A percentile compares a stretch with the other conserved stretches of the same genome.
These are phyloP conservation scores for Zymoseptoria brevis DNA, from an alignment of 2,329 filamentous ascomycete species.

Conservation along the genomic window DNA sequence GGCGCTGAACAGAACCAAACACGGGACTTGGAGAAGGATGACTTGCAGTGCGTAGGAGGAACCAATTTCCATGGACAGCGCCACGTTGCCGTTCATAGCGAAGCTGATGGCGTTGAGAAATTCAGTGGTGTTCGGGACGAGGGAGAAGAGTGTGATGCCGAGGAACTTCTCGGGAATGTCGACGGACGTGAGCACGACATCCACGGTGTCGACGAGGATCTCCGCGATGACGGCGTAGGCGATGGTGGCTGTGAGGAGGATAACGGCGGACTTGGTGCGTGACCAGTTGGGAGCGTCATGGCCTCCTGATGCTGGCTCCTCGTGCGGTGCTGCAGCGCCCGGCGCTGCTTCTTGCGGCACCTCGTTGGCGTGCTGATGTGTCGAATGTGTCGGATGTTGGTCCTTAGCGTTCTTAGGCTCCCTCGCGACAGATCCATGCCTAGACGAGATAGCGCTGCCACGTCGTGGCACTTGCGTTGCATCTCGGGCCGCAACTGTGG, in stretches of 20 bases:
- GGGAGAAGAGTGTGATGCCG: constrained; percentile 89
- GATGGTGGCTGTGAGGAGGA: constrained; percentile 79
- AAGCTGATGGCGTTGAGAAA: constrained; percentile 99
- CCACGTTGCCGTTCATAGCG: constrained; percentile 99
- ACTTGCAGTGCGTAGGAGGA: constrained; percentile 96
- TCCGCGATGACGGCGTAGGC: constrained; percentile 96
- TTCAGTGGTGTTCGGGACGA: constrained; percentile 97
- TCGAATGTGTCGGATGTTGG: neutral
- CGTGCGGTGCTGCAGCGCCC: constrained; percentile 27
- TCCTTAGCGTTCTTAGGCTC: constrained; percentile 9
- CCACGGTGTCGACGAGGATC: constrained; percentile 92
- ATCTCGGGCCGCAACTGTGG: constrained; percentile 77
- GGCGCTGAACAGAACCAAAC: constrained; percentile 84
- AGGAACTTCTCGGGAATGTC: constrained; percentile 96
- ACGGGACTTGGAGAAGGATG: constrained; percentile 87
- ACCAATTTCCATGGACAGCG: constrained; percentile 96
- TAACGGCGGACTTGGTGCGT: constrained; percentile 78
- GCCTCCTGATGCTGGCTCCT: constrained; percentile 51
- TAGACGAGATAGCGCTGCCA: constrained; percentile 34
- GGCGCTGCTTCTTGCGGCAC: constrained; percentile 26
- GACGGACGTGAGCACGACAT: constrained; percentile 85
- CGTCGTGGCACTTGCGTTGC: constrained; percentile 49
- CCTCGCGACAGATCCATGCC: constrained; percentile 8
- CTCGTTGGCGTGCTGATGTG: constrained; percentile 6
- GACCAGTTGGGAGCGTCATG: constrained; percentile 99